Base-by-base conservation (phyloP, 805 yeast genomes). In the Candida taoyuanica region DNA sequence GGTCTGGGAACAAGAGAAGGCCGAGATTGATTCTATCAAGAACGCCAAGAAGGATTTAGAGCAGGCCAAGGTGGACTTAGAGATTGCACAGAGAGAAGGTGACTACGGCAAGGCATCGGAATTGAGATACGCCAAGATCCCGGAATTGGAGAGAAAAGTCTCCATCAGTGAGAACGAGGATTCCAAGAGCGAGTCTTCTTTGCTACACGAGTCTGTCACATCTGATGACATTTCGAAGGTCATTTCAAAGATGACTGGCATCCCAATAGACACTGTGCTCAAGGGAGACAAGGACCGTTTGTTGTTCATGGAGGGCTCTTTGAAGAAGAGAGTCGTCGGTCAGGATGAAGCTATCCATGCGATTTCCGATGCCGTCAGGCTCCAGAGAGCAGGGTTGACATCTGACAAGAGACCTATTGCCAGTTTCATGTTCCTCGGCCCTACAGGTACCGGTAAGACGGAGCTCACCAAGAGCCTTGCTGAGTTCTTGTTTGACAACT, bases 401-500 rank as follows among this genome's bases (percentile, higher is more conserved):
- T 84, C 85, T 59, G 96, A 88, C 47, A 85, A 85, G 62, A 75
- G 97, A 44, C 98, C 98, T 6, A 89, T 91, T 52, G 98, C 97
- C 1, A 84, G 95, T 39, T 93, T 93, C 62, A 82, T 91, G 83
- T 93, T 93, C 63, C 69, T 93, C 48, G 98, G 98, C 17, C 98
- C 98, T 37, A 93, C 98, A 0, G 98, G 98, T 65, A 91, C 98
- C 0, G 98, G 98, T 65, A 91, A 91, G 63, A 93, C 98, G 1
- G 98, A 93, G 61, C 71, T 93, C 36, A 89, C 97, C 7, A 91
- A 93, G 60, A 81, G 94, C 0, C 71, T 91, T 40, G 96, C 98
- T 2, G 88, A 87, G 52, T 93, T 93, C 53, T 63, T 91, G 52
- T 93, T 93, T 63, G 93, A 88, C 55, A 91, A 91, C 59, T 87